Conservation (phyloP, 1,139 yeast genomes). For the Arxiozyma slooffiae region DNA sequence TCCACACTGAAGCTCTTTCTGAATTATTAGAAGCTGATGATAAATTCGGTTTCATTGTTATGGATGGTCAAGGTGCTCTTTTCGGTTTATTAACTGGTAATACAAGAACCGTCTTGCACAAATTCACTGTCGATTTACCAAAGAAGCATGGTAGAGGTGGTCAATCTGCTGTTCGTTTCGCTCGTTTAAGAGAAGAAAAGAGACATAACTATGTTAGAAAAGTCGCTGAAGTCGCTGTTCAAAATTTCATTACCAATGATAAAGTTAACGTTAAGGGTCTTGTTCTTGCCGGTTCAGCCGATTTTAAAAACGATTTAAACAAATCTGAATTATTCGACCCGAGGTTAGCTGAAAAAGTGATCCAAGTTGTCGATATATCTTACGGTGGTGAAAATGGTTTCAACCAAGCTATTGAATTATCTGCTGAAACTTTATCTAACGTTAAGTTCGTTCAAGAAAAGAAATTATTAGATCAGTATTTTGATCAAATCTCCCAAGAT, state of each 20-base stretch:
- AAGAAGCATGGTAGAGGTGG: slow-evolving; percentile 99
- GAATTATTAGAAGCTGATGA: slow-evolving; percentile 93
- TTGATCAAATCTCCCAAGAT: slow-evolving; percentile 95
- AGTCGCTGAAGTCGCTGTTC: slow-evolving; percentile 97
- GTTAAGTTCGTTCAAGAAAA: slow-evolving; percentile 97
- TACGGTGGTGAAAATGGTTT: slow-evolving; percentile 99
- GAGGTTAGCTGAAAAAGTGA: slow-evolving; percentile 77
- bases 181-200: slow-evolving; percentile 96
- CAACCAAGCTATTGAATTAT: slow-evolving; percentile 94
- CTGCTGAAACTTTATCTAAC: slow-evolving; percentile 92
- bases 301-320: slow-evolving; percentile 87
- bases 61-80: slow-evolving; percentile 98
- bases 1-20: slow-evolving; percentile 92
- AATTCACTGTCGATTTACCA: slow-evolving; percentile 94
- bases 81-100: slow-evolving; percentile 96
- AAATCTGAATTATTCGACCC: slow-evolving; percentile 87
- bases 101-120: slow-evolving; percentile 90
- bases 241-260: slow-evolving; percentile 84
- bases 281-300: slow-evolving; percentile 97
- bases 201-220: slow-evolving; percentile 97
- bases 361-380: slow-evolving; percentile 90
- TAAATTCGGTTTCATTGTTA: slow-evolving; percentile 89
- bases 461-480: slow-evolving; percentile 82
- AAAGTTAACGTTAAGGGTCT: slow-evolving; percentile 90
- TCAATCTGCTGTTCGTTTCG: slow-evolving; percentile 98